Conservation (phyloP, 1,139 yeast genomes). For the Arxiozyma telluris region DNA sequence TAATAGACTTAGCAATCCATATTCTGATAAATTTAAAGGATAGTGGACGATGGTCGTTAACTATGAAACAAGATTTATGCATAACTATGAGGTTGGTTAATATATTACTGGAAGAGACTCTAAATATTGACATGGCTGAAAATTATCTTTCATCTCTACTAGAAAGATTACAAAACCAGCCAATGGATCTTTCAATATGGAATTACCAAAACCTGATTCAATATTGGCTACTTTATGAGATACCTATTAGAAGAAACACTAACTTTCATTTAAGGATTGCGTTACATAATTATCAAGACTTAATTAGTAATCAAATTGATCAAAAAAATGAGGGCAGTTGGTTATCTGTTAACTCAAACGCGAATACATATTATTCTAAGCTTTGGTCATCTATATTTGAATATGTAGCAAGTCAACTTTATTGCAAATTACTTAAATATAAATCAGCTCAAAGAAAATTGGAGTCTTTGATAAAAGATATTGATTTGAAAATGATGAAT, state of each 20-base stretch:
- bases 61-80: conserved; percentile 21
- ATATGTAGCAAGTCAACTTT: conserved; percentile 10
- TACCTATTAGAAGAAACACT: conserved; percentile 16
- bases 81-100: conserved; percentile 20
- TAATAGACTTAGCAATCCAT: conserved; percentile 19
- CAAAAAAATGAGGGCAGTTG: neutral
- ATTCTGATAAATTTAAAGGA: conserved; percentile 17
- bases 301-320: conserved; percentile 5
- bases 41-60: conserved; percentile 11
- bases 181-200: conserved; percentile 9
- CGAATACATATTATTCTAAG: neutral
- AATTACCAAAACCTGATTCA: conserved; percentile 20
- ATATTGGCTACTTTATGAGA: conserved; percentile 15
- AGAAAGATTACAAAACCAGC: conserved; percentile 18
- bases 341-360: neutral
- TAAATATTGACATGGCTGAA: conserved; percentile 24
- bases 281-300: conserved; percentile 17
- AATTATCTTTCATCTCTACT: conserved; percentile 19
- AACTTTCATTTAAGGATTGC: conserved; percentile 20
- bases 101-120: conserved; percentile 22
- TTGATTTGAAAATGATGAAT: neutral
- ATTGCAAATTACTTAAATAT: conserved; percentile 8
- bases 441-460: conserved; percentile 9
- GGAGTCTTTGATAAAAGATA: conserved; percentile 1
- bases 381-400: conserved; percentile 18